A percentile compares a stretch with the other conserved stretches of the same genome.
Conservation (phyloP, 805 yeast species). For the Torulaspora franciscae region DNA sequence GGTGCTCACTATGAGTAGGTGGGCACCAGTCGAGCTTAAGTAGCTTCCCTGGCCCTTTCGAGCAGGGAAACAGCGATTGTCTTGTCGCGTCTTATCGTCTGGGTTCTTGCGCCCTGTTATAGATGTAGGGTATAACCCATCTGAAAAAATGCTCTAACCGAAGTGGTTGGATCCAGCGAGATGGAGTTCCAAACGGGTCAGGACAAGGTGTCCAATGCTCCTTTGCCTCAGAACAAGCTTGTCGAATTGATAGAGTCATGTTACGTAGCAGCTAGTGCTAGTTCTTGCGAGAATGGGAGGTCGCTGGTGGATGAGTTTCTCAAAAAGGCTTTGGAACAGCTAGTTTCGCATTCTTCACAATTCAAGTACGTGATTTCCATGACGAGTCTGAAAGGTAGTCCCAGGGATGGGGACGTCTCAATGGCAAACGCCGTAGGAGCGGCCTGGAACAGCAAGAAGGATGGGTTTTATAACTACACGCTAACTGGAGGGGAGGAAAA, state of each 20-base stretch:
- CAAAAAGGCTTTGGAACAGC: conserved; percentile 32
- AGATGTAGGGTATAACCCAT: background rate
- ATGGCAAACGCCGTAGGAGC: conserved; percentile 44
- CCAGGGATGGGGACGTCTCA: conserved; percentile 2
- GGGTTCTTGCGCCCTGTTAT: background rate
- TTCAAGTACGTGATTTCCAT: conserved; percentile 52
- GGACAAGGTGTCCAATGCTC: conserved; percentile 20
- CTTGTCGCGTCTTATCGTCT: background rate
- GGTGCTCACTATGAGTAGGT: background rate
- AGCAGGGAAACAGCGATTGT: background rate
- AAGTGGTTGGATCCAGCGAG: background rate
- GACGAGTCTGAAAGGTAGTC: conserved; percentile 35
- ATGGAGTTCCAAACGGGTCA: conserved; percentile 17
- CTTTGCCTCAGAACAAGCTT: conserved; percentile 19
- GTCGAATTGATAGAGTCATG: conserved; percentile 17
- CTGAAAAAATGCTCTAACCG: background rate
- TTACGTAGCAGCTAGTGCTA: conserved; percentile 6
- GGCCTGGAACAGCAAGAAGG: conserved; percentile 52
- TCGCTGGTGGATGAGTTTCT: conserved; percentile 29
- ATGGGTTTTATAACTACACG: conserved; percentile 45
- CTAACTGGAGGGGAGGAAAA: conserved; percentile 21
- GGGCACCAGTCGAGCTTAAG: background rate
- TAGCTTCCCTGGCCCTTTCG: background rate
- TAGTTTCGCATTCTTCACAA: conserved; percentile 45
- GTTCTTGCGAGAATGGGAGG: conserved; percentile 3